These are phyloP conservation scores for Fusarium sp. DNA, from an alignment of 2,329 filamentous ascomycete genomes.

Conservation along the genomic window DNA sequence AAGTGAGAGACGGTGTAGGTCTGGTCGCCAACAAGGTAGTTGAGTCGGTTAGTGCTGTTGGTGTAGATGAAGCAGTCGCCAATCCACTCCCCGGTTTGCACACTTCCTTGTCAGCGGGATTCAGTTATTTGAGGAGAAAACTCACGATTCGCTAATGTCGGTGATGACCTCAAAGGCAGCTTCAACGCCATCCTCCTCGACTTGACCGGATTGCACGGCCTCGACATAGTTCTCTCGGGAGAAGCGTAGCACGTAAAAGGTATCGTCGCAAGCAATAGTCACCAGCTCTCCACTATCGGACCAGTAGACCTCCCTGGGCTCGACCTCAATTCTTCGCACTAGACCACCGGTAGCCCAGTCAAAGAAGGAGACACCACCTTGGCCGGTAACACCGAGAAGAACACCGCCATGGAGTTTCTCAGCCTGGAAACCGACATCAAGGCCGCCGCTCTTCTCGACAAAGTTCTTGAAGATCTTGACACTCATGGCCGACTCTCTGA, in stretches of 20 bases:
- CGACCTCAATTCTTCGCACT: conserved; percentile 89
- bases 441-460: conserved; percentile 85
- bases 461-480: conserved; percentile 99
- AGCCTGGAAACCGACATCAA: conserved; percentile 95
- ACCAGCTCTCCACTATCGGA: conserved; percentile 96
- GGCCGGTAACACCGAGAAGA: conserved; percentile 91
- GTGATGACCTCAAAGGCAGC: conserved; percentile 96
- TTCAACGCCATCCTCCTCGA: conserved; percentile 93
- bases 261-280: conserved; percentile 91
- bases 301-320: conserved; percentile 86
- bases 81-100: conserved; percentile 96
- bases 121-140: background rate
- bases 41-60: conserved; percentile 93
- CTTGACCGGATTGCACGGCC: conserved; percentile 81
- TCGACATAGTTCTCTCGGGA: conserved; percentile 89
- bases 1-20: conserved; percentile 98
- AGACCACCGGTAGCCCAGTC: conserved; percentile 93
- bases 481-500: conserved; percentile 91
- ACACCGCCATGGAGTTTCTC: conserved; percentile 91
- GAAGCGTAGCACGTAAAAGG: conserved; percentile 92
- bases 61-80: conserved; percentile 99
- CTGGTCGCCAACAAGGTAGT: conserved; percentile 97
- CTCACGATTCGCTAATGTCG: conserved; percentile 88
- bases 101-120: conserved; percentile 58
- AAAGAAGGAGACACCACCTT: conserved; percentile 94